phyloP scores from a whole-genome alignment of 768 basidiomycete genomes.

The Termitomyces sp. region DNA sequence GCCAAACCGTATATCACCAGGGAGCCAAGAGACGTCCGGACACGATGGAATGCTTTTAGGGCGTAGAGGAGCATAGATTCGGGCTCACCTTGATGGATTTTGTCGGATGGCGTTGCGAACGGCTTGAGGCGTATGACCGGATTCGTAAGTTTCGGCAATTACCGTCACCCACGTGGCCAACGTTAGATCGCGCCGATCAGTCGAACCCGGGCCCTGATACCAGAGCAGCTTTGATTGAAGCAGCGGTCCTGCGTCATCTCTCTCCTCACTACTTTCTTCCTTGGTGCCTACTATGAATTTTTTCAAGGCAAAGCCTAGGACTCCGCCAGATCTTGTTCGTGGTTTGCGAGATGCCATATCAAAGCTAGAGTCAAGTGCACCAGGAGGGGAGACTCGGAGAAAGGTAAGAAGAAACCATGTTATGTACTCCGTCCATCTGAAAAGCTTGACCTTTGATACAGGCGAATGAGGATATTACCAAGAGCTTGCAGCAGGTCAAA shows the following conservation, averaged over 20 bases:
- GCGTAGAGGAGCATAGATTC: conserved; percentile 22
- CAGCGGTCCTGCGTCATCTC: conserved; percentile 1
- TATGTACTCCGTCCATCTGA: background rate
- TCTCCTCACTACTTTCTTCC: background rate
- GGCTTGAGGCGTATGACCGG: conserved; percentile 5
- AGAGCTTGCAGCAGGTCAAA: conserved; percentile 89
- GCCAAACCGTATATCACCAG: conserved; percentile 11
- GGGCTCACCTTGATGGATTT: conserved; percentile 60
- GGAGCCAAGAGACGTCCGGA: conserved; percentile 15
- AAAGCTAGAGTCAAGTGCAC: conserved; percentile 67
- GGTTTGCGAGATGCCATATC: conserved; percentile 75
- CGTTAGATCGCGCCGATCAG: background rate
- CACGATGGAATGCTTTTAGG: conserved; percentile 9
- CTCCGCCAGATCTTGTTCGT: conserved; percentile 84
- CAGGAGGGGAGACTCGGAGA: conserved; percentile 70
- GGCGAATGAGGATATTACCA: conserved; percentile 87
- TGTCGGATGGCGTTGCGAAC: conserved; percentile 24
- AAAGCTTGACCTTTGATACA: conserved; percentile 23
- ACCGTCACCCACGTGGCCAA: conserved; percentile 13
- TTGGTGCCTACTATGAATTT: conserved; percentile 67
- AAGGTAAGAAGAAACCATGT: conserved; percentile 51
- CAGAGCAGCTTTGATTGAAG: conserved; percentile 9
- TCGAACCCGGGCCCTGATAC: background rate
- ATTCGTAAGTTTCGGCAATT: conserved; percentile 16
- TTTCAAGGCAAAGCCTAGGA: conserved; percentile 88